phyloP scores from a whole-genome alignment of 1,284 basidiomycete genomes.

The Pascua sp. region DNA sequence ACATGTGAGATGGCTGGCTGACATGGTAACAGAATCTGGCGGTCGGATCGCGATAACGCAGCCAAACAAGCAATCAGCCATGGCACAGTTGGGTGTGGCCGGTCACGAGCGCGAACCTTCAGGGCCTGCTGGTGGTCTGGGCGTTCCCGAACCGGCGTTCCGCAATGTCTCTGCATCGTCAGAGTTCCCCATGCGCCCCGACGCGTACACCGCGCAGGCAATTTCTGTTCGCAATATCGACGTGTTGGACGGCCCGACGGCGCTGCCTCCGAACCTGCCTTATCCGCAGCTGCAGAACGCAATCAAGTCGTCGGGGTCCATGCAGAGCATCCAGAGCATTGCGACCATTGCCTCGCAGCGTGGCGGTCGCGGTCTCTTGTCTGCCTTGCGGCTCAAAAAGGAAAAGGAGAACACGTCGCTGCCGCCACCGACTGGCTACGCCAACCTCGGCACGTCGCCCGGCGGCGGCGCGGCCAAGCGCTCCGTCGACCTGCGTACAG shows the following conservation, averaged over 20 bases:
- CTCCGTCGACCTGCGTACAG: slow-evolving; percentile 3
- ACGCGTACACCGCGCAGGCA: slow-evolving; percentile 44
- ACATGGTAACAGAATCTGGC: no score
- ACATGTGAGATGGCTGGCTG: neutral
- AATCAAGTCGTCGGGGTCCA: slow-evolving; percentile 17
- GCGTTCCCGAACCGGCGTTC: neutral
- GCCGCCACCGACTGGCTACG: neutral
- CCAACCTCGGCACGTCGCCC: neutral
- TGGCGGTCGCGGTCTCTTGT: slow-evolving; percentile 28
- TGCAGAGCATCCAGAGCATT: slow-evolving; percentile 36
- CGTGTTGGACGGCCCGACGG: slow-evolving; percentile 37
- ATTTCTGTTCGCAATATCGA: slow-evolving; percentile 41
- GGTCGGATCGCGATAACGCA: no score
- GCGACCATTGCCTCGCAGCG: slow-evolving; percentile 19
- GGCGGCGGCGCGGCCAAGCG: slow-evolving; percentile 1
- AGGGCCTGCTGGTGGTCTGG: no score
- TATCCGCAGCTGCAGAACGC: slow-evolving; percentile 60
- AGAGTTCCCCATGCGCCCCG: slow-evolving; percentile 46
- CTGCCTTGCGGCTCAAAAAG: slow-evolving; percentile 35
- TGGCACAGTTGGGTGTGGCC: no score
- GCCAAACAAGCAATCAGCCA: no score
- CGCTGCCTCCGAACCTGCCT: slow-evolving; percentile 61
- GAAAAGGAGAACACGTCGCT: slow-evolving; percentile 24
- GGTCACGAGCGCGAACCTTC: no score
- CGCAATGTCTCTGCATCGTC: slow-evolving; percentile 42